Percentiles rank a stretch among this genome's conserved stretches.
Evolutionary conservation across 306 rosid genomes (phyloP).

Genomic region (Neltuma alba): DNA sequence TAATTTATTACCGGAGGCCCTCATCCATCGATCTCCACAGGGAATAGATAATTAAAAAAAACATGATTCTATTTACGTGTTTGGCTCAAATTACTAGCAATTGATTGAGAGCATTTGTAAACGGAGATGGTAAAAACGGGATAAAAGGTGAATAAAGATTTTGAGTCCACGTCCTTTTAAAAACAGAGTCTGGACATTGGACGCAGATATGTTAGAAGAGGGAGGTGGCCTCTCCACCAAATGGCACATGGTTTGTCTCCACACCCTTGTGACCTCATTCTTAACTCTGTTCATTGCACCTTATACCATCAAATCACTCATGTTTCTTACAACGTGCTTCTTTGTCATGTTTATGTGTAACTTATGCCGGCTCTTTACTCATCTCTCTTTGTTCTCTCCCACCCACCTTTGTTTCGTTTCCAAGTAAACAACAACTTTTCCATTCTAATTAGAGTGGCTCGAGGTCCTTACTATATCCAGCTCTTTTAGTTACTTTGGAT

Average conservation of each 20-base stretch:
- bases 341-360: not conserved
- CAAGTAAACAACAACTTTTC: not conserved
- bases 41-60: too few relatives aligned
- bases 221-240: not conserved
- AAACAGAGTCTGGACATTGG: not conserved
- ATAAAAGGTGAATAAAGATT: too few relatives aligned
- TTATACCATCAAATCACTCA: not conserved
- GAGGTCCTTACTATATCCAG: not conserved
- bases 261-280: not conserved
- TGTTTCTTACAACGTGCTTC: not conserved
- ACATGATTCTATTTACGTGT: too few relatives aligned
- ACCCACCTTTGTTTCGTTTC: not conserved
- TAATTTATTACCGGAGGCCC: too few relatives aligned
- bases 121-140: too few relatives aligned
- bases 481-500: not conserved
- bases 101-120: too few relatives aligned
- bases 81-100: too few relatives aligned
- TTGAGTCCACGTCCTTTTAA: too few relatives aligned
- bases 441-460: not conserved
- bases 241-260: not conserved
- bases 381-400: not conserved
- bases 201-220: not conserved
- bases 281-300: not conserved
- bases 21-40: too few relatives aligned
- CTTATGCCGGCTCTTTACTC: too few relatives aligned